Base-by-base conservation (phyloP, 805 yeast species). In the Suhomyces sp. region DNA sequence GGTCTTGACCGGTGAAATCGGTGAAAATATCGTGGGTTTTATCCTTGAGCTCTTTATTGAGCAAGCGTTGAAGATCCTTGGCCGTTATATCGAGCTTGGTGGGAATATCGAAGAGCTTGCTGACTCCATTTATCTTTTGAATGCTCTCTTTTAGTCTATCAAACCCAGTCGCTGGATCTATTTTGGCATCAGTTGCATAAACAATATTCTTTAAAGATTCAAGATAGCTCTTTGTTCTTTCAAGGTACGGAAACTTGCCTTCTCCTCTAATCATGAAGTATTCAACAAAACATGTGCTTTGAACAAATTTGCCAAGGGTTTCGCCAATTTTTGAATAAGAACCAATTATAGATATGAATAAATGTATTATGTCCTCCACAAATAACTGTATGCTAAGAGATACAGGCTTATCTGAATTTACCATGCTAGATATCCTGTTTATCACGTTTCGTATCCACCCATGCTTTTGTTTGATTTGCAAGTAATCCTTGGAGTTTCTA, bases 391-490 rank as follows among this genome's bases (percentile, higher is more conserved):
- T 22, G 8, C 36, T 17, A 22, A 19, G 17, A 5, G 49, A 12
- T 17, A 22, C 36, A 6, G 22, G 19, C 15, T 15, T n/a, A 7
- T n/a, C 10, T n/a, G 23, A 19, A 12, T 12, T 15, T 15, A 47
- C 23, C 17, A 47, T 12, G 26, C 36, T 41, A 12, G 48, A 10
- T 13, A 48, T 24, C 6, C 22, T 23, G 9, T 15, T 38, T 6
- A 51, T 12, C 41, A 51, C 17, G 9, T 47, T 38, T 24, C 31
- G 47, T 6, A 51, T 19, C 57, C 57, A 54, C 22, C 46, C 33
- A 29, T n/a, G 33, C 23, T 49, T 54, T 29, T 47, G 47, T 27
- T 42, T 50, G 10, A 33, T 44, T 12, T 8, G 36, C 35, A 38
- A 44, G 26, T 15, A 24, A 4, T 23, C 31, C 17, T 42, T 42